Percentiles rank a stretch among this genome's conserved stretches.
Conservation (phyloP, 2,329 filamentous ascomycete genomes). For the Aspergillus texensis region DNA sequence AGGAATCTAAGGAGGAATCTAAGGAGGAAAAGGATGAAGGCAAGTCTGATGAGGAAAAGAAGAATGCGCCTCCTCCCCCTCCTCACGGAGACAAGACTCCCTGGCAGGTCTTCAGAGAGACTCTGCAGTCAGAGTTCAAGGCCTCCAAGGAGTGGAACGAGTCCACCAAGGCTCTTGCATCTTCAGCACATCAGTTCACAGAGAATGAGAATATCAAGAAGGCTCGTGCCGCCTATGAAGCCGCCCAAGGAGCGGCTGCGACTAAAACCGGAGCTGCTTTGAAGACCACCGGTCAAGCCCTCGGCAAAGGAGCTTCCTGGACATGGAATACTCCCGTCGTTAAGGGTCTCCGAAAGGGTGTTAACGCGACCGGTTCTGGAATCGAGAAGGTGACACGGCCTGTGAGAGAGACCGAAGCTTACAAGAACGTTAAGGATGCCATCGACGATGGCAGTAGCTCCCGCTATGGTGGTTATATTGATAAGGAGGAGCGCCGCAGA, state of each 20-base stretch:
- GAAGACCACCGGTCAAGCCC: constrained; percentile 80
- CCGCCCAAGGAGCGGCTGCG: constrained; percentile 80
- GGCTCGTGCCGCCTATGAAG: constrained; percentile 83
- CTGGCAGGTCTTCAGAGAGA: constrained; percentile 98
- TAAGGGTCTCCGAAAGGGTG: constrained; percentile 85
- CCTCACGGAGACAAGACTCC: constrained; percentile 97
- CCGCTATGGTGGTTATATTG: constrained; percentile 92
- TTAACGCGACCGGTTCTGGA: constrained; percentile 80
- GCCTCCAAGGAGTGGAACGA: constrained; percentile 99
- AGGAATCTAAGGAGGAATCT: constrained; percentile 20
- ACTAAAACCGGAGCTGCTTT: constrained; percentile 77
- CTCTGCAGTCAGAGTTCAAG: constrained; percentile 91
- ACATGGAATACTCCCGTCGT: constrained; percentile 96
- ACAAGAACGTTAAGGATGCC: constrained; percentile 89
- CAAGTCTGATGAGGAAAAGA: constrained; percentile 41
- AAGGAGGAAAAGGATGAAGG: constrained; percentile 26
- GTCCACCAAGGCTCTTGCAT: constrained; percentile 90
- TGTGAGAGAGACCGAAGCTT: constrained; percentile 91
- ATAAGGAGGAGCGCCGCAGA: constrained; percentile 89
- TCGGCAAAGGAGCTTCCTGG: constrained; percentile 91
- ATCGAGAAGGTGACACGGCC: constrained; percentile 95
- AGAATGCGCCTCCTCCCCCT: constrained; percentile 73
- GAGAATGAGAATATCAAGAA: constrained; percentile 89
- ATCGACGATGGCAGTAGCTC: constrained; percentile 97
- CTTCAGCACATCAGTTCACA: constrained; percentile 84